Conservation (phyloP, 345 rosid species). For the Heritiera fomes region DNA sequence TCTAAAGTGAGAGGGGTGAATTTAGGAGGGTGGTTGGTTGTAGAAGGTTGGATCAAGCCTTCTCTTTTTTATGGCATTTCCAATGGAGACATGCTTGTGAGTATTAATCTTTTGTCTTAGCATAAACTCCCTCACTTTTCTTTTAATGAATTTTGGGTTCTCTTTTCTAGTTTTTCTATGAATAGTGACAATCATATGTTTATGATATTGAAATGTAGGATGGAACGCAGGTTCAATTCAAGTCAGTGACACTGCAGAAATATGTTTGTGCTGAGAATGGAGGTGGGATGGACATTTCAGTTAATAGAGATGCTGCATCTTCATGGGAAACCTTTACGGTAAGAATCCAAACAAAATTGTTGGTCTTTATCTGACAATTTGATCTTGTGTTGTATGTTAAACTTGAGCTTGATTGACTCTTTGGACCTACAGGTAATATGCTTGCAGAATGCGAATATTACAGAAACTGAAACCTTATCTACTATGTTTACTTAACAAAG, state of each 20-base stretch:
- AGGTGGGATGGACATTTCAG: slow-evolving; percentile 59
- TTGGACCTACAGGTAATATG: neutral
- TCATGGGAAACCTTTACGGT: slow-evolving; percentile 76
- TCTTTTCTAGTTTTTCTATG: neutral
- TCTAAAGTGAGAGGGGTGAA: slow-evolving; percentile 74
- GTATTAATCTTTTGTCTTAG: slow-evolving; percentile 24
- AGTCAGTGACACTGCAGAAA: slow-evolving; percentile 56
- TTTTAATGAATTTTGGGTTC: neutral
- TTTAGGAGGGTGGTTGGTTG: slow-evolving; percentile 76
- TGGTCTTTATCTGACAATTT: neutral
- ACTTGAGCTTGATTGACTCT: slow-evolving; percentile 2
- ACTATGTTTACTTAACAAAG: neutral
- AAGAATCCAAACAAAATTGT: slow-evolving; percentile 26
- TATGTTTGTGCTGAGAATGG: slow-evolving; percentile 66
- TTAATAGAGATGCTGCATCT: slow-evolving; percentile 52
- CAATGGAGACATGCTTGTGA: slow-evolving; percentile 78
- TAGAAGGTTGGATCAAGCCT: slow-evolving; percentile 89
- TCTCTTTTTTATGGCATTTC: slow-evolving; percentile 68
- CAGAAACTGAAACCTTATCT: neutral
- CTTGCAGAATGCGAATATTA: neutral
- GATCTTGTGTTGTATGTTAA: neutral
- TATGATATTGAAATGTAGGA: slow-evolving; percentile 43
- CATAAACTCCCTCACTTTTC: neutral
- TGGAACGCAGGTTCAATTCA: slow-evolving; percentile 69
- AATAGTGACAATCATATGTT: neutral